phyloP scores from a whole-genome alignment of 345 rosid species.

The Ricinus communis region DNA sequence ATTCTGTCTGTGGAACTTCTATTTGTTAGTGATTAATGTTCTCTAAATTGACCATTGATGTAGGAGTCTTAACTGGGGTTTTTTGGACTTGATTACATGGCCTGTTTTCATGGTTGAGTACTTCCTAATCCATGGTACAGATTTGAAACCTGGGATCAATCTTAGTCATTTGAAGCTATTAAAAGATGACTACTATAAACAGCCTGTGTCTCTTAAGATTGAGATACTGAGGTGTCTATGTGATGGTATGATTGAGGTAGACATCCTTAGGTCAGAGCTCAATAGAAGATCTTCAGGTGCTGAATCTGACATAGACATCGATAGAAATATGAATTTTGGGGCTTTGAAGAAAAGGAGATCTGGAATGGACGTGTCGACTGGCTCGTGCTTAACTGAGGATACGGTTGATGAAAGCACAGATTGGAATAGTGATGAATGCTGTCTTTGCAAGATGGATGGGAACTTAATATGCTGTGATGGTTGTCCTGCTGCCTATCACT shows the following conservation, averaged over 20 bases:
- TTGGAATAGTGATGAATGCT: constrained; percentile 90
- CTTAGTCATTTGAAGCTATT: constrained; percentile 56
- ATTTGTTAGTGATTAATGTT: constrained; percentile 21
- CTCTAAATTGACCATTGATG: constrained; percentile 34
- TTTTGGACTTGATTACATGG: constrained; percentile 78
- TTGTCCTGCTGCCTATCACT: constrained; percentile 98
- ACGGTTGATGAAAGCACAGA: constrained; percentile 53
- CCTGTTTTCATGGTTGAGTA: constrained; percentile 83
- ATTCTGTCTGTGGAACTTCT: constrained; percentile 3
- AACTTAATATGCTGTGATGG: constrained; percentile 95
- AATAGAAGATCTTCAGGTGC: constrained; percentile 61
- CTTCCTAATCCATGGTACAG: constrained; percentile 62
- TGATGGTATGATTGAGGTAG: constrained; percentile 74
- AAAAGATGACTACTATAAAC: constrained; percentile 66
- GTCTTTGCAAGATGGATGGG: constrained; percentile 97
- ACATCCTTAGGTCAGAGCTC: constrained; percentile 71
- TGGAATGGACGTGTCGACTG: constrained; percentile 44
- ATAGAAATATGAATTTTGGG: constrained; percentile 49
- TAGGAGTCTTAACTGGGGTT: constrained; percentile 94
- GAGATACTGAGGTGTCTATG: constrained; percentile 75
- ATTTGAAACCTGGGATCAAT: constrained; percentile 50
- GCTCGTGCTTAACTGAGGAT: constrained; percentile 54
- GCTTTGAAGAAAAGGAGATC: constrained; percentile 53
- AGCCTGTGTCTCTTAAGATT: constrained; percentile 61
- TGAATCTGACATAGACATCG: constrained; percentile 66